Conservation (phyloP, 2,329 filamentous ascomycete genomes). For the Dactylellina sp. region DNA sequence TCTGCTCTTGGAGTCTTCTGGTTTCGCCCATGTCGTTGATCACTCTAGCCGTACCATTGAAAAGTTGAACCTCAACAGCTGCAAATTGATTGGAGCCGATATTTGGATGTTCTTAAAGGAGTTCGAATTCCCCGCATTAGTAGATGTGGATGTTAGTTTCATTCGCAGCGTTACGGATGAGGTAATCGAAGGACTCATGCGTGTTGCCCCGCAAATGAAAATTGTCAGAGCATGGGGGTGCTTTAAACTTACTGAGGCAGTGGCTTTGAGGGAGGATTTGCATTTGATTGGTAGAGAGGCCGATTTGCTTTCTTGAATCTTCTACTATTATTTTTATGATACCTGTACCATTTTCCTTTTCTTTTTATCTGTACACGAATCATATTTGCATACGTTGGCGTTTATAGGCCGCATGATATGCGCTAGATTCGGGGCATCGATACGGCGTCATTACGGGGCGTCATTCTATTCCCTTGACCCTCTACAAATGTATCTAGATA, state of each 20-base stretch:
- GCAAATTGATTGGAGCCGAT: slow-evolving; percentile 44
- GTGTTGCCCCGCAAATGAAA: slow-evolving; percentile 53
- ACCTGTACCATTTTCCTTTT: not conserved
- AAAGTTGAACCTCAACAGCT: slow-evolving; percentile 58
- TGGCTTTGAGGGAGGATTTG: slow-evolving; percentile 32
- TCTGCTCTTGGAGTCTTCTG: slow-evolving; percentile 46
- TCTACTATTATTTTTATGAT: not conserved
- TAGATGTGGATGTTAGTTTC: slow-evolving; percentile 59
- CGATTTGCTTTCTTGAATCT: slow-evolving; percentile 45
- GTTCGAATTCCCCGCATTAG: slow-evolving; percentile 41
- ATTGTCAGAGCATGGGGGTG: slow-evolving; percentile 59
- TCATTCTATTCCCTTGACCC: too few species aligned
- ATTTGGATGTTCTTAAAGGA: slow-evolving; percentile 46
- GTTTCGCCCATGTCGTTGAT: slow-evolving; percentile 50
- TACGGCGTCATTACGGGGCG: too few species aligned
- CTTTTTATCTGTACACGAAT: not conserved
- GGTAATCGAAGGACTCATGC: slow-evolving; percentile 55
- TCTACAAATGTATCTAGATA: too few species aligned
- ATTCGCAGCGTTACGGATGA: slow-evolving; percentile 58
- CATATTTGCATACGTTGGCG: too few species aligned
- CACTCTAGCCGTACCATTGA: slow-evolving; percentile 58
- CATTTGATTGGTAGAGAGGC: slow-evolving; percentile 52
- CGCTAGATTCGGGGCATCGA: too few species aligned
- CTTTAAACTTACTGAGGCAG: slow-evolving; percentile 63
- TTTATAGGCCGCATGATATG: too few species aligned